Evolutionary conservation across 768 basidiomycete genomes (phyloP).

Genomic region (Boletus huronensis): DNA sequence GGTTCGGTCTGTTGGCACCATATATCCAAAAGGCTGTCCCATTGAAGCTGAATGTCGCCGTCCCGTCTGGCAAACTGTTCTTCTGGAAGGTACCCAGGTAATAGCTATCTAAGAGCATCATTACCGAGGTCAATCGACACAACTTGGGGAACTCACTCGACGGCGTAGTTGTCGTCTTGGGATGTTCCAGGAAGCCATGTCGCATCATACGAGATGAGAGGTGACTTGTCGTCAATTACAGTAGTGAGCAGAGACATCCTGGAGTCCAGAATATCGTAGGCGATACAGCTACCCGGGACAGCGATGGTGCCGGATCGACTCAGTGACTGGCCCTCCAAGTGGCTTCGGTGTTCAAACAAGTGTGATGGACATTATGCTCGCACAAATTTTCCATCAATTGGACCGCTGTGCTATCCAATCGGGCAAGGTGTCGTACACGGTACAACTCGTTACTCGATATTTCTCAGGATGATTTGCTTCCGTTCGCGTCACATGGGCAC

Average conservation of each 20-base stretch:
- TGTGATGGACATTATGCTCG: not conserved
- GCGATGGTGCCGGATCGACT: not conserved
- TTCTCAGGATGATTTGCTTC: slow-evolving; percentile 3
- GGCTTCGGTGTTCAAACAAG: not conserved
- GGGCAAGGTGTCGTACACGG: not conserved
- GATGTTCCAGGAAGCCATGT: slow-evolving; percentile 25
- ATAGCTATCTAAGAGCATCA: slow-evolving; percentile 25
- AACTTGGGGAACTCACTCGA: slow-evolving; percentile 12
- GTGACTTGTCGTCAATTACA: slow-evolving; percentile 31
- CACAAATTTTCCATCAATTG: not conserved
- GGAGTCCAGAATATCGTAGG: not conserved
- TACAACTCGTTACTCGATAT: too few relatives aligned
- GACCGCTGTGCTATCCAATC: not conserved
- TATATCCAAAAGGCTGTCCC: slow-evolving; percentile 47
- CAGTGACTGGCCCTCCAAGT: not conserved
- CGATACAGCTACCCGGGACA: too few relatives aligned
- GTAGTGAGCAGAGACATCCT: slow-evolving; percentile 24
- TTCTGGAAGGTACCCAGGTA: slow-evolving; percentile 38
- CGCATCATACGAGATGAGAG: slow-evolving; percentile 26
- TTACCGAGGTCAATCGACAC: not conserved
- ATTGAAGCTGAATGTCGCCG: slow-evolving; percentile 44
- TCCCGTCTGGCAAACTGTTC: slow-evolving; percentile 32
- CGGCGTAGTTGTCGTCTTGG: slow-evolving; percentile 10
- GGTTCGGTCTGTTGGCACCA: slow-evolving; percentile 47
- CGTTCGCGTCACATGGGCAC: not conserved